phyloP scores from a whole-genome alignment of 2,329 filamentous ascomycete species.

The Penicillium corylophilum region DNA sequence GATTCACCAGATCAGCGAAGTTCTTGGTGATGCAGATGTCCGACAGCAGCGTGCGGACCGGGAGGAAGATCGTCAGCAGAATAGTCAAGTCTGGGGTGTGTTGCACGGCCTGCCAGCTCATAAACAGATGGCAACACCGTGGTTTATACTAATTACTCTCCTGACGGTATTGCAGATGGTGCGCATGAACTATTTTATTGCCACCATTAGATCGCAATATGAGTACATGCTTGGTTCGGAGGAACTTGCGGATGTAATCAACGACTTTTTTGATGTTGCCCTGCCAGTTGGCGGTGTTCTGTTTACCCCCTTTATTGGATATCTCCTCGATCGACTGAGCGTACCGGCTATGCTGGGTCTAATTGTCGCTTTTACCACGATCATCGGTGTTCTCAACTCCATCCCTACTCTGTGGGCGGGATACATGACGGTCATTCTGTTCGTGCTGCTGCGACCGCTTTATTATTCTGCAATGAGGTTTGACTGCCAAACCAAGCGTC shows the following conservation, averaged over 20 bases:
- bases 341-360: slow-evolving; percentile 68
- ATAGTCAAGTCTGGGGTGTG: slow-evolving; percentile 79
- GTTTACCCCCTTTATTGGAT: slow-evolving; percentile 80
- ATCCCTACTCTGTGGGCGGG: slow-evolving; percentile 63
- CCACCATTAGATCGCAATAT: slow-evolving; percentile 82
- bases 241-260: slow-evolving; percentile 65
- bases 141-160: slow-evolving; percentile 80
- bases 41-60: slow-evolving; percentile 55
- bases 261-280: slow-evolving; percentile 80
- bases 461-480: slow-evolving; percentile 86
- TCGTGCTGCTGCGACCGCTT: slow-evolving; percentile 80
- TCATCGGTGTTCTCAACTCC: slow-evolving; percentile 73
- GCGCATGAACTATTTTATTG: slow-evolving; percentile 89
- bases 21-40: slow-evolving; percentile 66
- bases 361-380: slow-evolving; percentile 69
- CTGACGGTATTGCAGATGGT: slow-evolving; percentile 78
- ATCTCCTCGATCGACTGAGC: slow-evolving; percentile 73
- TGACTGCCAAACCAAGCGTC: slow-evolving; percentile 18
- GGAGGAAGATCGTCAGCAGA: slow-evolving; percentile 68
- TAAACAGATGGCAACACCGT: slow-evolving; percentile 73
- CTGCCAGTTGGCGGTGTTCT: slow-evolving; percentile 78
- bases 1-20: slow-evolving; percentile 65
- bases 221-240: slow-evolving; percentile 67
- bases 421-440: slow-evolving; percentile 77
- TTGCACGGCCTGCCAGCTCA: slow-evolving; percentile 69